phyloP scores from a whole-genome alignment of 23 red algal species.

The Chondrus crispus region DNA sequence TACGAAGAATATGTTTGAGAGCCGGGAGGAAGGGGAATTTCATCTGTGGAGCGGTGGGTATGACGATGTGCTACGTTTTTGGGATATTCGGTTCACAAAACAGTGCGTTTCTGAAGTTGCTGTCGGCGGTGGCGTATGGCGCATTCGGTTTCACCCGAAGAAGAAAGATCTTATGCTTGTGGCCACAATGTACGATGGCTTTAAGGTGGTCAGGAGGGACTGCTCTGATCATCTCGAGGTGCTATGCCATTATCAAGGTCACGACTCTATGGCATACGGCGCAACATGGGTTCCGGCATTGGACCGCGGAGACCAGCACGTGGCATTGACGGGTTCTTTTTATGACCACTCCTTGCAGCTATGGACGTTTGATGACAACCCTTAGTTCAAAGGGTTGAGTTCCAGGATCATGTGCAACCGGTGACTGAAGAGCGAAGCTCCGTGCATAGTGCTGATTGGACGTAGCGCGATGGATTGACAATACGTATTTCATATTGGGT shows the following conservation, averaged over 20 bases:
- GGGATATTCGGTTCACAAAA: slow-evolving; percentile 32
- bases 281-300: slow-evolving; percentile 19
- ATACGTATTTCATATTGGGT: no score
- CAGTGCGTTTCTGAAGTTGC: slow-evolving; percentile 7
- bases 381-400: no score
- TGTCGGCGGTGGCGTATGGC: slow-evolving; percentile 65
- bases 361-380: no score
- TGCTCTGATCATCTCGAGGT: neutral
- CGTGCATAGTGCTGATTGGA: no score
- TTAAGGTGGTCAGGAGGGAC: slow-evolving; percentile 22
- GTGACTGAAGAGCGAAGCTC: no score
- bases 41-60: slow-evolving; percentile 64
- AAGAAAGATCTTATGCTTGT: slow-evolving; percentile 9
- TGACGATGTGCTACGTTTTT: slow-evolving; percentile 44
- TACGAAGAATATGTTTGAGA: no score
- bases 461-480: no score
- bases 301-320: neutral
- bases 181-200: slow-evolving; percentile 61
- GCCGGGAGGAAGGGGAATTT: neutral
- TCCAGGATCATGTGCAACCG: no score
- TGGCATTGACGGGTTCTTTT: slow-evolving; percentile 54
- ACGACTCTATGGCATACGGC: slow-evolving; percentile 47
- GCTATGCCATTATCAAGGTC: slow-evolving; percentile 16
- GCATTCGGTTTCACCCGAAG: slow-evolving; percentile 6
- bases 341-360: slow-evolving; percentile 40